phyloP scores from a whole-genome alignment of 345 rosid species.

The Excoecaria agallocha region DNA sequence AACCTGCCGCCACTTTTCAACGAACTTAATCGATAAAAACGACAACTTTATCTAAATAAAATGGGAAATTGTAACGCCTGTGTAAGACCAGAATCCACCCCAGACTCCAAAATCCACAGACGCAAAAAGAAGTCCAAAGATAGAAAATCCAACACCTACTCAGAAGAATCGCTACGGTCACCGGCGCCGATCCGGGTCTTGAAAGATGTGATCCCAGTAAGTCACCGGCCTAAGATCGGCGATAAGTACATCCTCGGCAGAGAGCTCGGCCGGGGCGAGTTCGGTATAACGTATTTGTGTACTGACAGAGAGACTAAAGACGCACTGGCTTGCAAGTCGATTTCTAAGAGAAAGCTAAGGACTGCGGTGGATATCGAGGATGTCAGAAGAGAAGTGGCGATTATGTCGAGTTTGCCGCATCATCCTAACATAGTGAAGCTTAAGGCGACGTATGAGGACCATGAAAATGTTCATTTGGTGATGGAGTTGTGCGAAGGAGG shows the following conservation, averaged over 20 bases:
- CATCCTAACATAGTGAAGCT: conserved; percentile 87
- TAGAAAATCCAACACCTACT: conserved; percentile 54
- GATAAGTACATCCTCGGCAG: conserved; percentile 85
- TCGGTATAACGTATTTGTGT: conserved; percentile 88
- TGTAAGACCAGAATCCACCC: conserved; percentile 51
- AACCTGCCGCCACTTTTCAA: no score
- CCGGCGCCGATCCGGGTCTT: conserved; percentile 65
- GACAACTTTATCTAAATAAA: neutral
- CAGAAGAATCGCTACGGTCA: conserved; percentile 42
- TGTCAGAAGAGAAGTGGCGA: conserved; percentile 87
- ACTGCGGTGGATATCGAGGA: conserved; percentile 91
- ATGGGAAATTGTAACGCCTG: conserved; percentile 98
- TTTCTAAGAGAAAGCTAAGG: conserved; percentile 79
- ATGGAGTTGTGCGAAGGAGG: conserved; percentile 99
- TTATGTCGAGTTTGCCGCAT: conserved; percentile 79
- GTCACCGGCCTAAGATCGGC: conserved; percentile 63
- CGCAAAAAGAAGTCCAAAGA: conserved; percentile 36
- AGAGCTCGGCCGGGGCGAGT: conserved; percentile 92
- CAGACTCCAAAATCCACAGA: conserved; percentile 17
- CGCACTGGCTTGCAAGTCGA: conserved; percentile 83
- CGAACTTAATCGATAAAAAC: no score
- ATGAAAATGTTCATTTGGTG: conserved; percentile 83
- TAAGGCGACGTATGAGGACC: conserved; percentile 83
- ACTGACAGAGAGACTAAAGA: conserved; percentile 74
- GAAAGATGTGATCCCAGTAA: conserved; percentile 59